Percentiles rank a stretch among this genome's conserved stretches.
These are phyloP conservation scores for Tillandsia fasciculata DNA, from an alignment of 176 grass and related monocot genomes.

Conservation along the genomic window DNA sequence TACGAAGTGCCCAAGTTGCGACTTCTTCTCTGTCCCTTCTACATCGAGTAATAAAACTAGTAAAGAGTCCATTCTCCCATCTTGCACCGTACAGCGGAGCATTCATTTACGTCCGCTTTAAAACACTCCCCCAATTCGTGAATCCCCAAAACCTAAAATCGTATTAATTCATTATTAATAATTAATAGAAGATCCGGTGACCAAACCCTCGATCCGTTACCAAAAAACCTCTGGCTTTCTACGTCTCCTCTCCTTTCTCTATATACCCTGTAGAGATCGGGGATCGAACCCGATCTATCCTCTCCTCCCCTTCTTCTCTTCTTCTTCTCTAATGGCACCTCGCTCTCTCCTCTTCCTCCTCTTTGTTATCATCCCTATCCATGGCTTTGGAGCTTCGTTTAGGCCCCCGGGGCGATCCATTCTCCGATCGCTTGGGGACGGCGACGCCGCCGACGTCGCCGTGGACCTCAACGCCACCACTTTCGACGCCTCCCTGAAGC, in stretches of 20 bases:
- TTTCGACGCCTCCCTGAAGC: slow-evolving; percentile 57
- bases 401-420: slow-evolving; percentile 14
- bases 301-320: background rate
- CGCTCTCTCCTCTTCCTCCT: slow-evolving; percentile 8
- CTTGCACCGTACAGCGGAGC: too few relatives aligned
- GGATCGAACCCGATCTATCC: slow-evolving; percentile 5
- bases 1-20: too few relatives aligned
- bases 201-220: background rate
- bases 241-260: background rate
- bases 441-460: slow-evolving; percentile 33
- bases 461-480: slow-evolving; percentile 75
- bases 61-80: too few relatives aligned
- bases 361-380: slow-evolving; percentile 2
- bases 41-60: too few relatives aligned
- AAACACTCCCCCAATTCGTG: too few relatives aligned
- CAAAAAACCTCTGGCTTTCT: background rate
- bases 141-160: too few relatives aligned
- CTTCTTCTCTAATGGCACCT: slow-evolving; percentile 10
- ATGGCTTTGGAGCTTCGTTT: background rate
- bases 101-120: too few relatives aligned
- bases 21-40: too few relatives aligned
- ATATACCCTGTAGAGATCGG: background rate
- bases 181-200: background rate
- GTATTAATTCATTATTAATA: too few relatives aligned
- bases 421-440: slow-evolving; percentile 46